phyloP scores from a whole-genome alignment of 2,329 filamentous ascomycete species.

The Paecilomyces fulvus region DNA sequence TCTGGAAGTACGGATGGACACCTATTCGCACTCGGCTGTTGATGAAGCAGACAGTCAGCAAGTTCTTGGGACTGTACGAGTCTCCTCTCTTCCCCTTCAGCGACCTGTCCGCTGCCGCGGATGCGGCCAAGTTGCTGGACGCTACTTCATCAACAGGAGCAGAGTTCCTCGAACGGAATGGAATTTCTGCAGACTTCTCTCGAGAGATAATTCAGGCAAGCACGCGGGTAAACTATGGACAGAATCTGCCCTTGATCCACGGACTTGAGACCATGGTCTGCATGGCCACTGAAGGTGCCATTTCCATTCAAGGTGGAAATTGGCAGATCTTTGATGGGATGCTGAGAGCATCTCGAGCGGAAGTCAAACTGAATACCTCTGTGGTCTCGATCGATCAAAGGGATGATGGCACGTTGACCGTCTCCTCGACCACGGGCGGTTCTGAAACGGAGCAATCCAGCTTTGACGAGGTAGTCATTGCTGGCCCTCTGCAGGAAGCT shows the following conservation, averaged over 20 bases:
- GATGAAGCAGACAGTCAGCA: slow-evolving; percentile 61
- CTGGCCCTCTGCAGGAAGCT: slow-evolving; percentile 74
- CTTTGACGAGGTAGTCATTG: slow-evolving; percentile 77
- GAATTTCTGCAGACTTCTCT: slow-evolving; percentile 59
- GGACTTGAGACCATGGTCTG: slow-evolving; percentile 87
- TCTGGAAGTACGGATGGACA: slow-evolving; percentile 78
- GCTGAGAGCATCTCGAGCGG: slow-evolving; percentile 56
- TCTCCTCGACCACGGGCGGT: slow-evolving; percentile 28
- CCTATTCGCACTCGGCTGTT: slow-evolving; percentile 66
- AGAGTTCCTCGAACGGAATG: slow-evolving; percentile 60
- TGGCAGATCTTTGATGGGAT: slow-evolving; percentile 90
- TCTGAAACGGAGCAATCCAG: slow-evolving; percentile 12
- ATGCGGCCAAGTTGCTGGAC: slow-evolving; percentile 57
- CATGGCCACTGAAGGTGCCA: slow-evolving; percentile 78
- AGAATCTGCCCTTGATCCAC: slow-evolving; percentile 78
- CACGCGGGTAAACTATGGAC: slow-evolving; percentile 90
- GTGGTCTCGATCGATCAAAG: slow-evolving; percentile 51
- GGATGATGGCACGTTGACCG: slow-evolving; percentile 33
- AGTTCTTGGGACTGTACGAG: slow-evolving; percentile 74
- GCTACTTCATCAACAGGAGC: slow-evolving; percentile 64
- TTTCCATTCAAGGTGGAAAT: slow-evolving; percentile 74
- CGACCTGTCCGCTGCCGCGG: slow-evolving; percentile 61
- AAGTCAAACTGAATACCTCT: slow-evolving; percentile 56
- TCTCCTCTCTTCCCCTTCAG: slow-evolving; percentile 75
- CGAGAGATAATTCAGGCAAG: slow-evolving; percentile 81